Evolutionary conservation across 768 basidiomycete genomes (phyloP), one percentile per base, ranked within the genome.

Genomic region (Kondoa subrosea): DNA sequence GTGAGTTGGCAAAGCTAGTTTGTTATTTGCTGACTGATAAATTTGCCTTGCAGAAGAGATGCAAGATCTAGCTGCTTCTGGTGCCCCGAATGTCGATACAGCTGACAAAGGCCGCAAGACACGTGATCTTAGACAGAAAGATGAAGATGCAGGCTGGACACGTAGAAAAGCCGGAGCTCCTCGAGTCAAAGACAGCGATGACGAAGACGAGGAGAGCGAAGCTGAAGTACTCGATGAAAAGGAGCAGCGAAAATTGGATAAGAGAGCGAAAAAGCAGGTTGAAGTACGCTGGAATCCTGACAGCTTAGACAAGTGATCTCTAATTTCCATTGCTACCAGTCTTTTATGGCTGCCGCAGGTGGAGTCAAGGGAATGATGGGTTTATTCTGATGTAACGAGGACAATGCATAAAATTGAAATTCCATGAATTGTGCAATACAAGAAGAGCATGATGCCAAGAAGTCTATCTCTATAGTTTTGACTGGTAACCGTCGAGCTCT

Each of bases 131-230:
- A 50, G 40, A 21, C 40, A 50, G 40, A 50, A 50, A 50, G 40
- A 50, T 50, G 40, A 50, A 21, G 40, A 50, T 50, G 40, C 8
- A 50, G 40, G 40, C 40, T 50, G 40, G 40, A 21, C 21, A 21
- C 8, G 40, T 8, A 50, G 21, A 21, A 50, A 50, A 21, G 12
- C 40, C 40, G 21, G 21, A 21, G 21, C 40, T n/a, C n/a, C n/a
- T 50, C 40, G 40, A 50, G 40, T 31, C 14, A n/a, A 3, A 12
- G 61, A 63, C 30, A 29, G 29, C 16, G 61, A 63, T 3, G 61
- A 63, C 4, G 58, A 60, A 14, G 58, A 60, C 14, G 58, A 60
- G 25, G 58, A 25, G 14, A 31, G n/a, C n/a, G 58, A 60, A 60
- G 58, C 4, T 4, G 25, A 4, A 25, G 58, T 4, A 31, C 14